Conservation (phyloP, 2,329 filamentous ascomycete species). For the Aspergillus alliaceus region DNA sequence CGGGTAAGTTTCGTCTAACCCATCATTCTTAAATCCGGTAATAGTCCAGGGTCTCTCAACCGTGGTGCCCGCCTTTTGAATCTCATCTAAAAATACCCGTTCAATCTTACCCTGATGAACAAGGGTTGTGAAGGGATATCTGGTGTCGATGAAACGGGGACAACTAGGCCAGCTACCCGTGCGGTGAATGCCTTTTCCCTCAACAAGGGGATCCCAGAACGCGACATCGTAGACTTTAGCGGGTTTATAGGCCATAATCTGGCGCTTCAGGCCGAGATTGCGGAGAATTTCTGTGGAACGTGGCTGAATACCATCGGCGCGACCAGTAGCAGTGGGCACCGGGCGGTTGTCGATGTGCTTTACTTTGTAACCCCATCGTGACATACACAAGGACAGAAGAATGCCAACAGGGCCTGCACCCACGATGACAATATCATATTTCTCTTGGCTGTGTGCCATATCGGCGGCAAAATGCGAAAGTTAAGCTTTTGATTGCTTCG, state of each 20-base stretch:
- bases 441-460: constrained; percentile 32
- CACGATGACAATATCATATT: constrained; percentile 75
- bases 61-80: constrained; percentile 57
- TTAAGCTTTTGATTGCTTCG: background rate
- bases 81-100: constrained; percentile 61
- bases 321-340: constrained; percentile 80
- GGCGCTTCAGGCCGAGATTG: constrained; percentile 85
- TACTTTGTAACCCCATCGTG: constrained; percentile 90
- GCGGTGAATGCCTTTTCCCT: constrained; percentile 56
- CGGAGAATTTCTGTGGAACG: constrained; percentile 81
- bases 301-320: constrained; percentile 89
- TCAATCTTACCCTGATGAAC: constrained; percentile 65
- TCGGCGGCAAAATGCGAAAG: constrained; percentile 8
- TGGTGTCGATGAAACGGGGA: constrained; percentile 72
- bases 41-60: constrained; percentile 64
- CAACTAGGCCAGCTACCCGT: constrained; percentile 80
- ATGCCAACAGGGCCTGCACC: constrained; percentile 88
- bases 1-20: constrained; percentile 67
- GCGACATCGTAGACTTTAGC: constrained; percentile 77
- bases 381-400: constrained; percentile 82
- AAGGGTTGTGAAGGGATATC: constrained; percentile 64
- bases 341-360: constrained; percentile 92
- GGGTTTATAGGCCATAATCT: constrained; percentile 83
- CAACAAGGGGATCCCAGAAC: constrained; percentile 61
- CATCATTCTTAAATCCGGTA: constrained; percentile 61